Conservation (phyloP, 2,329 filamentous ascomycete species). For the Nectriaceae sp. region DNA sequence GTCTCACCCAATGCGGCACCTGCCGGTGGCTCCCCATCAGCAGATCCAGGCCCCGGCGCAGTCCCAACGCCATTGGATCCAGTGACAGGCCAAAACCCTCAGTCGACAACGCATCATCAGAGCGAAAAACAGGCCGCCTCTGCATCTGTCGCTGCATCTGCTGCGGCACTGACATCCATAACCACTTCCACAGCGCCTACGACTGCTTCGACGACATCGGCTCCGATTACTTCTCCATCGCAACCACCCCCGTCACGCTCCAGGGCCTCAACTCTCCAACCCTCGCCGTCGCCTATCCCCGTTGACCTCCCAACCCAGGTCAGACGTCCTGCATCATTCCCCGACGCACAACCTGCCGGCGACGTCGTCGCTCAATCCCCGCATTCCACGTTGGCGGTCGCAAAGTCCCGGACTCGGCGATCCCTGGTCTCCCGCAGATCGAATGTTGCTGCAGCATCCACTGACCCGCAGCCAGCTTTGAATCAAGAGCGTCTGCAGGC, state of each 20-base stretch:
- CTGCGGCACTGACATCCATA: conserved; percentile 9
- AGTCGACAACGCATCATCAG: conserved; percentile 29
- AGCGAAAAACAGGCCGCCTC: conserved; percentile 25
- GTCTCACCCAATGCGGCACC: conserved; percentile 30
- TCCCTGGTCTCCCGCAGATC: conserved; percentile 41
- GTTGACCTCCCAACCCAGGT: conserved; percentile 23
- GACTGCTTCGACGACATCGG: conserved; percentile 9
- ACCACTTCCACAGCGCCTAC: conserved; percentile 9
- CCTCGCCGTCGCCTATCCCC: conserved; percentile 19
- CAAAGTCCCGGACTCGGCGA: conserved; percentile 39
- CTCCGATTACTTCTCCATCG: conserved; percentile 15
- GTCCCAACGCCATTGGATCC: conserved; percentile 18
- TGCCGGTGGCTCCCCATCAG: conserved; percentile 17
- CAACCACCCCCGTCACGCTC: conserved; percentile 33
- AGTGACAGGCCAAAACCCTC: conserved; percentile 18
- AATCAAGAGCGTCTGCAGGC: conserved; percentile 36
- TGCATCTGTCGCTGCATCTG: conserved; percentile 16
- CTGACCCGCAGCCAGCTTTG: conserved; percentile 33
- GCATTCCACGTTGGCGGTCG: conserved; percentile 26
- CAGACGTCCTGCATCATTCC: conserved; percentile 27
- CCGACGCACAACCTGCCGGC: conserved; percentile 24
- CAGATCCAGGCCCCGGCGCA: conserved; percentile 21
- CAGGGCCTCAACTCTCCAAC: conserved; percentile 36
- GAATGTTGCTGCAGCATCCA: conserved; percentile 34
- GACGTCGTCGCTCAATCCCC: conserved; percentile 24